A percentile compares a stretch with the other conserved stretches of the same genome.
These are phyloP conservation scores for Ganoderma multipileum DNA, from an alignment of 1,284 basidiomycete species.

Conservation along the genomic window DNA sequence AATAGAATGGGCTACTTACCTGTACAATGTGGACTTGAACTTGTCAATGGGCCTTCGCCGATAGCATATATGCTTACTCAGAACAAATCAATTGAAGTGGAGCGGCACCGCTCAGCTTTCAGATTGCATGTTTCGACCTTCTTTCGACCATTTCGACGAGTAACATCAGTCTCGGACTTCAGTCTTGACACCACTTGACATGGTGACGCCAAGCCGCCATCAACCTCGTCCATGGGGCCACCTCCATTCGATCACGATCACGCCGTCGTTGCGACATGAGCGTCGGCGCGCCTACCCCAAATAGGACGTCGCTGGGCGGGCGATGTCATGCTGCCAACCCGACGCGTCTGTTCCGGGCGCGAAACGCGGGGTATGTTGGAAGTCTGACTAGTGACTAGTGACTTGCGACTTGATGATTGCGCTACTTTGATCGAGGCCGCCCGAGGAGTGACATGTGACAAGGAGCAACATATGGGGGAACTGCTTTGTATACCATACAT, in stretches of 20 bases:
- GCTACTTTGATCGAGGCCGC: background rate
- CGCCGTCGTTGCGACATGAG: background rate
- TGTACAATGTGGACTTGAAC: background rate
- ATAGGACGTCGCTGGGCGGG: background rate
- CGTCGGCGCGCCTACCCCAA: constrained; percentile 8
- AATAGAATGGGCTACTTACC: background rate
- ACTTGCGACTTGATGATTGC: background rate
- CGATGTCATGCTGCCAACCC: background rate
- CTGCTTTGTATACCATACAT: background rate
- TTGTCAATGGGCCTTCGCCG: background rate
- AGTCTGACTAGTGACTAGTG: background rate
- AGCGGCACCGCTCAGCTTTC: background rate
- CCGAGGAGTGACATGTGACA: background rate
- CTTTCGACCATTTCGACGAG: background rate
- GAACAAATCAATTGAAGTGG: background rate
- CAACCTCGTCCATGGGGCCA: background rate
- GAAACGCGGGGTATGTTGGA: background rate
- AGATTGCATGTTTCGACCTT: background rate
- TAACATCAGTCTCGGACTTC: background rate
- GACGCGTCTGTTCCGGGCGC: too few species aligned
- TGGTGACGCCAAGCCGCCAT: background rate
- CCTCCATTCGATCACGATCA: background rate
- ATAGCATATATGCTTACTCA: background rate
- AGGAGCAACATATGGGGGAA: background rate
- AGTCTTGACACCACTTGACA: background rate